Conservation (phyloP, 768 basidiomycete genomes). For the Podaxis rugospora region DNA sequence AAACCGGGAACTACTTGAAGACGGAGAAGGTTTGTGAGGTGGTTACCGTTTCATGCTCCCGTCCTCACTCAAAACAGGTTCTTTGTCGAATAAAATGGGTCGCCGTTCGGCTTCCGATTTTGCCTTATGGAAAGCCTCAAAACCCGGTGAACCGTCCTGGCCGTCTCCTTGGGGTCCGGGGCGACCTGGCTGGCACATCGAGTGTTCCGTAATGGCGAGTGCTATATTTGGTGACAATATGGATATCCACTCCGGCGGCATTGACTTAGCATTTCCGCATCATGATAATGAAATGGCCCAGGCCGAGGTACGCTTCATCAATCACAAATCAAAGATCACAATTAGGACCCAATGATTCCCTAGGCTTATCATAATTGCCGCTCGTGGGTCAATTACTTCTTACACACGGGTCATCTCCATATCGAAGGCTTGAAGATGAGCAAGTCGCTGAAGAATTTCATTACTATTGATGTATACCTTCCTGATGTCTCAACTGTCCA, state of each 20-base stretch:
- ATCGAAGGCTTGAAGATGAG: constrained; percentile 99
- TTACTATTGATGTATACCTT: constrained; percentile 81
- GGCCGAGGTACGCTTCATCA: constrained; percentile 62
- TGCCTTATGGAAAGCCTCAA: constrained; percentile 96
- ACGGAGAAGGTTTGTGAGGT: constrained; percentile 74
- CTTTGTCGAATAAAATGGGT: constrained; percentile 43
- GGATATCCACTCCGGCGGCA: constrained; percentile 98
- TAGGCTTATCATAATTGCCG: constrained; percentile 91
- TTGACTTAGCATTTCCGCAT: constrained; percentile 98
- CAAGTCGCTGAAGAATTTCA: constrained; percentile 98
- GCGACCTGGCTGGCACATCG: constrained; percentile 99
- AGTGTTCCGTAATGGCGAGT: constrained; percentile 98
- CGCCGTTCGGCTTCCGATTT: constrained; percentile 89
- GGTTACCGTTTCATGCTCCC: background rate
- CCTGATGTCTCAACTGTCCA: background rate
- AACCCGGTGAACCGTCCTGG: constrained; percentile 96
- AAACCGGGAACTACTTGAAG: constrained; percentile 83
- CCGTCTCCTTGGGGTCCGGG: constrained; percentile 93
- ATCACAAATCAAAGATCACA: background rate
- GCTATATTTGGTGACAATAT: constrained; percentile 85
- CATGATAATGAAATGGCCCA: constrained; percentile 99
- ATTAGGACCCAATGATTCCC: constrained; percentile 6
- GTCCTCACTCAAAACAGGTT: constrained; percentile 23
- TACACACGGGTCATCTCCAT: constrained; percentile 97
- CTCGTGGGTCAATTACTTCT: constrained; percentile 98